Evolutionary conservation across 2,329 filamentous ascomycete species (phyloP), one percentile per base, ranked within the genome.

Genomic region (Cryphonectria japonica): DNA sequence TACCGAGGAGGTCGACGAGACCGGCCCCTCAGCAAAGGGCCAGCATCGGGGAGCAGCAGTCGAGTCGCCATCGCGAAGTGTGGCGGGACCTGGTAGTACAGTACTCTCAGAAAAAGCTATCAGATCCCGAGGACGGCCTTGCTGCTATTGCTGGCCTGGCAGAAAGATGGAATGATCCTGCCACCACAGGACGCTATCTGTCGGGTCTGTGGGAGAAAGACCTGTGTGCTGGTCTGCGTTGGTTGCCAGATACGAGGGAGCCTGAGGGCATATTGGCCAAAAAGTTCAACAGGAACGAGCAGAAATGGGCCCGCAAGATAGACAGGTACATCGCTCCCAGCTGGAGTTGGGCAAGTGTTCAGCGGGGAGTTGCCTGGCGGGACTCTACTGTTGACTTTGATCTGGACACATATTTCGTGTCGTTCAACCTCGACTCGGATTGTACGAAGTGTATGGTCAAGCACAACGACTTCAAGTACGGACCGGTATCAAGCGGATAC

Each of bases 161-260:
- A 43, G 34, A 63, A 43, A 63, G 60, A 26, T 63, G 60, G 60
- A 37, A 63, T 22, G 26, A 63, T 41, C 32, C 60, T 26, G 32
- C 19, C 16, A 63, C 60, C 19, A 63, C 60, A n/a, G 60, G 60
- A 26, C 32, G 37, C 34, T 63, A 63, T 16, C 26, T 63, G 60
- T 37, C 60, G 60, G 60, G 60, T 7, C 13, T 63, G 60, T 63
- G 60, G 41, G 41, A 19, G 16, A 46, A 46, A 16, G 41, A 46
- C 41, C 16, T 46, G 13, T 4, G 16, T 19, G 16, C 5, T 46
- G 41, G 16, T 14, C 41, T 46, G 3, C 41, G 41, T 6, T 46
- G 41, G 41, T 14, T 46, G 41, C 41, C 41, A 46, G 41, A 46
- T 19, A 46, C 41, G 7, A 46, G 14, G 14, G 41, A 46, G 41